These are phyloP conservation scores for Nicotiana undulata DNA, from an alignment of 257 asterid genomes.

Conservation along the genomic window DNA sequence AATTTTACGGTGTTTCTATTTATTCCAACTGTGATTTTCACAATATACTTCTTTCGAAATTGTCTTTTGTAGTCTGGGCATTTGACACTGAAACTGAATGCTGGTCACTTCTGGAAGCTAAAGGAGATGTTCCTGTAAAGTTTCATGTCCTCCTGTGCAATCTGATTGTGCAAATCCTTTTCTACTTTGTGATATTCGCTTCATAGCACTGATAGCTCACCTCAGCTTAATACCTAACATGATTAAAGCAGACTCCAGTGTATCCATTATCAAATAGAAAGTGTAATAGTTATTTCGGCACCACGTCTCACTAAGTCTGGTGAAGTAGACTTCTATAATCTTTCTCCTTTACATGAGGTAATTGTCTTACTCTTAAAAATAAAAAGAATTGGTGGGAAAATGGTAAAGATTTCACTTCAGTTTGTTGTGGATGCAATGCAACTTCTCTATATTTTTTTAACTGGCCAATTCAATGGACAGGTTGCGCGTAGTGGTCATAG, in stretches of 20 bases:
- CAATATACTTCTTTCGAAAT: conserved; percentile 3
- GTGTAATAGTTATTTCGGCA: neutral
- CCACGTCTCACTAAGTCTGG: neutral
- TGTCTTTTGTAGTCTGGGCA: conserved; percentile 68
- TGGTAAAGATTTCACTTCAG: conserved; percentile 1
- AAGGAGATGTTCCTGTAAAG: conserved; percentile 93
- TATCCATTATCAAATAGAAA: neutral
- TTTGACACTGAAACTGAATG: conserved; percentile 93
- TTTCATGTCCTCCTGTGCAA: conserved; percentile 9
- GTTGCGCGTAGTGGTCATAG: conserved; percentile 96
- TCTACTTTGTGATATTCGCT: neutral
- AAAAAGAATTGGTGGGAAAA: neutral
- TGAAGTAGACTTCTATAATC: neutral
- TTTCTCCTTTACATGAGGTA: neutral
- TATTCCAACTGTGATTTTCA: conserved; percentile 2
- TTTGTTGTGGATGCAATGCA: neutral
- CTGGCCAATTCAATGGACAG: conserved; percentile 29
- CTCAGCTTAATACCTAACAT: neutral
- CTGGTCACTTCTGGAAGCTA: conserved; percentile 89
- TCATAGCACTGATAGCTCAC: neutral
- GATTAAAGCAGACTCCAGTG: neutral
- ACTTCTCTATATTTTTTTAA: neutral
- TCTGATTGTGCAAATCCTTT: neutral
- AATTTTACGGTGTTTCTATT: neutral
- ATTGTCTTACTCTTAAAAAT: neutral